Evolutionary conservation across 2,329 filamentous ascomycete genomes (phyloP).

Genomic region (Hypoxylon sp.): DNA sequence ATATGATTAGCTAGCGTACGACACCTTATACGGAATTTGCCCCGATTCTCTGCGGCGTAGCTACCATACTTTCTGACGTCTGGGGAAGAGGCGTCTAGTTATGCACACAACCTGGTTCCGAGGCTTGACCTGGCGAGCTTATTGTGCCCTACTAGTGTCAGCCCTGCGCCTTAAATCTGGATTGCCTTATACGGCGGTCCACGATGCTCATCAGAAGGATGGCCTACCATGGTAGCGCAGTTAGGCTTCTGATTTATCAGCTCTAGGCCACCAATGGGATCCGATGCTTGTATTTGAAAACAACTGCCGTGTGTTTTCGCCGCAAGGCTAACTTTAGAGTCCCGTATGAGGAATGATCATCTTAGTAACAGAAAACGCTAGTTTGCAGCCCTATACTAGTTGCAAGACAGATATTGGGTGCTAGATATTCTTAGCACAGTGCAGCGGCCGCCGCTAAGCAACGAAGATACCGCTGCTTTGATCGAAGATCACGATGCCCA

Average conservation of each 20-base stretch:
- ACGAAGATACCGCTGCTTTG: neutral
- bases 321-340: slow-evolving; percentile 8
- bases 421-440: slow-evolving; percentile 1
- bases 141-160: slow-evolving; percentile 15
- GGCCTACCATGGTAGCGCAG: neutral
- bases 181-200: neutral
- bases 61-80: slow-evolving; percentile 21
- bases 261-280: neutral
- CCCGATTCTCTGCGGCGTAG: slow-evolving; percentile 24
- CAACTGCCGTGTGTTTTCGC: slow-evolving; percentile 3
- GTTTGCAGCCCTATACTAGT: neutral
- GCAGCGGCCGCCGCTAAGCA: neutral
- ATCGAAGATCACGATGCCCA: neutral
- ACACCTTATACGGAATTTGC: slow-evolving; percentile 8
- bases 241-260: neutral
- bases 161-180: slow-evolving; percentile 14
- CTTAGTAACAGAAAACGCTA: neutral
- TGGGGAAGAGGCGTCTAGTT: slow-evolving; percentile 11
- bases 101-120: neutral
- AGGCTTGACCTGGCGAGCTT: neutral
- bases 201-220: neutral
- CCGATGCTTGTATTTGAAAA: neutral
- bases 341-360: neutral
- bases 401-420: neutral
- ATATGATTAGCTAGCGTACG: slow-evolving; percentile 26